Evolutionary conservation across 768 basidiomycete genomes (phyloP).

Genomic region (Exidia glandulosa): DNA sequence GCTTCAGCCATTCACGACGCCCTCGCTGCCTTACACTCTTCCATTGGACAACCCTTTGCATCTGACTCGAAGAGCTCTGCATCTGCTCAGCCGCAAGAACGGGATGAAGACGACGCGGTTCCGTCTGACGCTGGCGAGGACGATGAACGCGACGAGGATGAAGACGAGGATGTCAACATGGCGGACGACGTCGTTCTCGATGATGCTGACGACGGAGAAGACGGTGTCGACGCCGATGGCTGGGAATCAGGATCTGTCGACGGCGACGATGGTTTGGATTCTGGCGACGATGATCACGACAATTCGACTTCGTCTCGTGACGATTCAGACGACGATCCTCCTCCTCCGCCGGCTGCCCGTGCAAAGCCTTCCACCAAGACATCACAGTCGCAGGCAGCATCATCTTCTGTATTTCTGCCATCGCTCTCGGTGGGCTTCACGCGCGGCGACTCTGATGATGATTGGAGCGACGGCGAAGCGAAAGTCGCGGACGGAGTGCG

Average conservation of each 20-base stretch:
- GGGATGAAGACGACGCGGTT: conserved; percentile 9
- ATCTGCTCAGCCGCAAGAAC: conserved; percentile 11
- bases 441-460: conserved; percentile 68
- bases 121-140: background rate
- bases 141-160: background rate
- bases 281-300: conserved; percentile 11
- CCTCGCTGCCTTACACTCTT: conserved; percentile 24
- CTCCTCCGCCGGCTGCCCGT: conserved; percentile 4
- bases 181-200: background rate
- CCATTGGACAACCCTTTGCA: no score
- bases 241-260: conserved; percentile 34
- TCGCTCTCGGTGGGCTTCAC: conserved; percentile 80
- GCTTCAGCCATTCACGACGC: conserved; percentile 44
- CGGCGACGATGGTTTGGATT: conserved; percentile 6
- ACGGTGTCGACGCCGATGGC: conserved; percentile 17
- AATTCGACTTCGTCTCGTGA: conserved; percentile 11
- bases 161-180: background rate
- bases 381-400: conserved; percentile 13
- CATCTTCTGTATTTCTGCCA: conserved; percentile 67
- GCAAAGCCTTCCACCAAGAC: conserved; percentile 10
- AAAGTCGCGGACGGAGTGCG: conserved; percentile 37
- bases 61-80: conserved; percentile 2
- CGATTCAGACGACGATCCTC: conserved; percentile 11
- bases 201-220: conserved; percentile 6
- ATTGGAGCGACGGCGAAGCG: conserved; percentile 57